A percentile compares a stretch with the other conserved stretches of the same genome.
Conservation (phyloP, 2,329 filamentous ascomycete species). For the Verticillium tricorpus region DNA sequence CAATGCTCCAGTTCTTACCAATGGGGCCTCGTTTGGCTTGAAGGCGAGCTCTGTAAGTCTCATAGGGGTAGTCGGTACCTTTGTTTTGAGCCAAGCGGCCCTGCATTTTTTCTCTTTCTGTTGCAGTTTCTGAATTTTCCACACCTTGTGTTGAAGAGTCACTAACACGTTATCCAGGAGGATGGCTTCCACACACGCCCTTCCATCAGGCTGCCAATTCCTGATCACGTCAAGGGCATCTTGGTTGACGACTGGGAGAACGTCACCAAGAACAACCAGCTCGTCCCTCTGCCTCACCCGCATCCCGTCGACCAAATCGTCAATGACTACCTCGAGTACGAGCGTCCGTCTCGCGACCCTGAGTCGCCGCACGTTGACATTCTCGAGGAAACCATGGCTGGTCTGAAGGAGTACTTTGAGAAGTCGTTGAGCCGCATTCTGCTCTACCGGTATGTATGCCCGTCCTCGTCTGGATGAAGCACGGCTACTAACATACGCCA, state of each 20-base stretch:
- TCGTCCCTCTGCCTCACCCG: constrained; percentile 77
- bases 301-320: constrained; percentile 74
- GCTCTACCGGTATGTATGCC: constrained; percentile 60
- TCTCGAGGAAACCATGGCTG: constrained; percentile 81
- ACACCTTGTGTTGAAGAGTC: neutral
- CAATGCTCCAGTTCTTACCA: neutral
- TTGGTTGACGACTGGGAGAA: constrained; percentile 99
- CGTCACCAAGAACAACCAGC: constrained; percentile 88
- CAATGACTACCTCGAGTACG: constrained; percentile 71
- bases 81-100: constrained; percentile 7
- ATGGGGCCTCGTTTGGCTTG: neutral
- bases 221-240: constrained; percentile 84
- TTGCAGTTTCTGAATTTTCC: neutral
- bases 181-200: constrained; percentile 80
- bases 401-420: constrained; percentile 91
- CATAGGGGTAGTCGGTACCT: neutral
- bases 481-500: constrained; percentile 28
- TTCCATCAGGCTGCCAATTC: constrained; percentile 79
- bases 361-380: constrained; percentile 75
- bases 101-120: neutral
- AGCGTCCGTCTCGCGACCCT: constrained; percentile 59
- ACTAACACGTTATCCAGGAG: constrained; percentile 54
- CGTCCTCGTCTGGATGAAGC: neutral
- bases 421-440: constrained; percentile 82
- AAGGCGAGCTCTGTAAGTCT: neutral